Evolutionary conservation across 768 basidiomycete species (phyloP), one percentile per base, ranked within the genome.

Genomic region (Russula lepida): DNA sequence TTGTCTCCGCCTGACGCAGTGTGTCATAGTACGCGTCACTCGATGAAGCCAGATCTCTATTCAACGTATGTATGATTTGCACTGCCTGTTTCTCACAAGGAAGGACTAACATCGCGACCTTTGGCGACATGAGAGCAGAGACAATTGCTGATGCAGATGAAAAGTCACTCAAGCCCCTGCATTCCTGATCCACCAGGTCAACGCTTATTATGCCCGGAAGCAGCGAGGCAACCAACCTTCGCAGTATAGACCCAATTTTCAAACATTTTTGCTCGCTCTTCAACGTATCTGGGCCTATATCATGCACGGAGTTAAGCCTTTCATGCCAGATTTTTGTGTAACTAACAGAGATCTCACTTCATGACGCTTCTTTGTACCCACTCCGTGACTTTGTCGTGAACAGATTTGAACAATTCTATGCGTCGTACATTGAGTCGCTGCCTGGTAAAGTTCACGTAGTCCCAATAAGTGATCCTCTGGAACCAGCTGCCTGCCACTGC

Each of bases 361-460:
- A 54, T 21, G 37, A 63, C 19, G 5, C n/a, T 49, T 49, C 17
- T 54, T 52, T 58, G 28, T 8, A 58, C 57, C 62, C 62, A 63
- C 4, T 1, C 7, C 37, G 17, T 32, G 19, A 63, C 13, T 21
- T 47, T 28, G 19, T 63, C 33, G 27, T 63, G 56, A 11, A 49
- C 19, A 15, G 46, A 11, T n/a, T 48, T 54, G 19, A 48, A 49
- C 11, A 37, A 35, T 7, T 63, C 57, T 17, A 63, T 58, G 21
- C 52, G 56, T 23, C 32, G 56, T 8, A n/a, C 19, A 28, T 41
- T 21, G 27, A 13, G 27, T 12, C 21, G 33, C 12, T 15, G 21
- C 28, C 52, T 52, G 17, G 9, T 35, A 39, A 58, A 43, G 35
- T 58, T 58, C 57, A 63, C 57, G 50, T 58, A 63, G 21, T 63